Evolutionary conservation across 2,329 filamentous ascomycete genomes (phyloP), one percentile per base, ranked within the genome.

Genomic region (Monosporascus sp.): DNA sequence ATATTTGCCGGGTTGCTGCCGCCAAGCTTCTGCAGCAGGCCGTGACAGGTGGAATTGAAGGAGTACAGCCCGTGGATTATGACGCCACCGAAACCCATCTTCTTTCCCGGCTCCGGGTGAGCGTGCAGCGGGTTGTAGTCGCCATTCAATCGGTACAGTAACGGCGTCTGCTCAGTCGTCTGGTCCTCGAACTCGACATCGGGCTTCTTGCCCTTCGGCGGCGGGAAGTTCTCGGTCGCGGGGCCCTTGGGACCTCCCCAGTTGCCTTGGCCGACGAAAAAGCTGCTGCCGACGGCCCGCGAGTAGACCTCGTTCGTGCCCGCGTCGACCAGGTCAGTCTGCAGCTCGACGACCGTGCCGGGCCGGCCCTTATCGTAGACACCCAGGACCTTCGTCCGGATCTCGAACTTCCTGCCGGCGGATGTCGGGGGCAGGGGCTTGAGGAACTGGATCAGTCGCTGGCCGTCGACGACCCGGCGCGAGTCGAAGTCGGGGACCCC

Each of bases 91-190:
- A 96, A 96, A 56, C 92, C 91, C 90, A 96, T 96, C 75, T 91
- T 87, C 72, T 83, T 74, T 56, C 91, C 91, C 0, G 91, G 90
- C 73, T 91, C 89, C 14, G 91, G 91, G 19, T 88, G 89, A 7
- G 90, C 91, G 69, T 96, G 91, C 37, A 96, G 84, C 27, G 91
- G 92, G 76, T 96, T 96, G 74, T 96, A 96, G 75, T 96, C 92
- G 60, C 91, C 91, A 64, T 96, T 96, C 49, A 96, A 81, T 58
- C 90, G 82, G 72, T 94, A 94, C 52, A 94, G 76, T 58, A 88
- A 81, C 8, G 90, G 84, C 5, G 89, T 89, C 74, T 92, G 84
- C 51, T 76, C 67, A 26, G 76, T 88, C 5, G 88, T 91, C 71
- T 91, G 86, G 64, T 87, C 81, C 64, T 83, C 81, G 61, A 88